phyloP scores from a whole-genome alignment of 371 early-diverging fungal species.

The Mycotypha africana region DNA sequence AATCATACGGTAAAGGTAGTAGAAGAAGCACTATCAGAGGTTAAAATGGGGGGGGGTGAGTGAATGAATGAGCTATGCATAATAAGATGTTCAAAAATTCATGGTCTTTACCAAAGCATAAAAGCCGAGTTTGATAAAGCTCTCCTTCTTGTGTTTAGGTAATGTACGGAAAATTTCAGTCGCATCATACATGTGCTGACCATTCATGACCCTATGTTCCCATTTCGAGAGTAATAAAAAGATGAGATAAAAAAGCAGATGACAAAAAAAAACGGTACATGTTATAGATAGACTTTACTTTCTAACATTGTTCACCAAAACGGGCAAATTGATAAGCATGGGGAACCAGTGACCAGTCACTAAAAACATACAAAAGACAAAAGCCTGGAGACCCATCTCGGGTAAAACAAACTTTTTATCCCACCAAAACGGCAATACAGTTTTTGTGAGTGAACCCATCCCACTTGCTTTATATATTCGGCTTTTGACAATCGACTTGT shows the following conservation, averaged over 20 bases:
- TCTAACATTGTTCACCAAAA: slow-evolving; percentile 71
- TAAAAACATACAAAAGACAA: slow-evolving; percentile 71
- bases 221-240: too few species aligned
- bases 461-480: too few species aligned
- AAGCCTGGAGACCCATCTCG: slow-evolving; percentile 75
- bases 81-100: neutral
- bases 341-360: slow-evolving; percentile 81
- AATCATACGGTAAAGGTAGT: slow-evolving; percentile 71
- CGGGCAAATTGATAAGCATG: slow-evolving; percentile 76
- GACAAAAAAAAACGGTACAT: too few species aligned
- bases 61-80: too few species aligned
- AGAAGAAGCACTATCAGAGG: slow-evolving; percentile 75
- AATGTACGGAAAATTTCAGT: slow-evolving; percentile 93
- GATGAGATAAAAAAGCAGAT: too few species aligned
- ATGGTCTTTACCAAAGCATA: slow-evolving; percentile 58
- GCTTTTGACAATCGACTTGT: too few species aligned
- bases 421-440: too few species aligned
- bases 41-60: too few species aligned
- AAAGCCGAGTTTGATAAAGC: slow-evolving; percentile 89
- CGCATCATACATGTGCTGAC: slow-evolving; percentile 86
- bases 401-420: slow-evolving; percentile 88
- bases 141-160: slow-evolving; percentile 82
- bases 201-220: slow-evolving; percentile 61
- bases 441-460: too few species aligned
- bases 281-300: slow-evolving; percentile 50